Base-by-base conservation (phyloP, 2,329 filamentous ascomycete genomes). In the Calonectria fujianensis region DNA sequence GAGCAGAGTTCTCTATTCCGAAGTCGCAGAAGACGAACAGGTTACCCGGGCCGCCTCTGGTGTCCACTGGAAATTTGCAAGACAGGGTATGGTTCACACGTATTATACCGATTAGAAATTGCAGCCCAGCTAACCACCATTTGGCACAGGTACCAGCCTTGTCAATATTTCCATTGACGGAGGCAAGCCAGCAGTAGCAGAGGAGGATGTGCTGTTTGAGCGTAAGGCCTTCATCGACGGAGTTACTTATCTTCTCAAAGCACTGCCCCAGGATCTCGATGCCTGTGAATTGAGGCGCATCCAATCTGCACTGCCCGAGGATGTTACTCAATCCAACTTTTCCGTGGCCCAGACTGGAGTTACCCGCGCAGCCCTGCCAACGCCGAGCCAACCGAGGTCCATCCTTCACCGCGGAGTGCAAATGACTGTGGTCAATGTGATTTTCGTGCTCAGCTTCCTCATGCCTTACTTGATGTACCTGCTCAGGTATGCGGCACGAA, bases 161-260 rank as follows among this genome's bases (percentile, higher is more conserved):
- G 72, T 83, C 50, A 79, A 76, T 9, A 81, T 82, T 24, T 82
- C 82, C 29, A 72, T 81, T 13, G 80, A 82, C 31, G 80, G 80
- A n/a, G 78, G 76, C 29, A 77, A 81, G 50, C 74, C 80, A 3
- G 79, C 80, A 29, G 66, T 75, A 8, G 76, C 77, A 11, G 78
- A 78, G 4, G 79, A 81, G 57, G 77, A 80, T 32, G 72, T 77
- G 8, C 75, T 77, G 1, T 84, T 85, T 73, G 89, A 90, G 66
- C 88, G 93, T 32, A 90, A 91, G 76, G 87, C 93, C 13, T 94
- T 93, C 82, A 84, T 94, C 64, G 91, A 94, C 78, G 89, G 91
- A 73, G 83, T 93, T 5, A 89, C 90, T 3, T 93, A 93, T 81
- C 86, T 94, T 31, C 86, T 94, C n/a, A 89, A 89, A 74, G 92